Evolutionary conservation across 495 filamentous ascomycete species (phyloP).

Genomic region (Evernia prunastri): DNA sequence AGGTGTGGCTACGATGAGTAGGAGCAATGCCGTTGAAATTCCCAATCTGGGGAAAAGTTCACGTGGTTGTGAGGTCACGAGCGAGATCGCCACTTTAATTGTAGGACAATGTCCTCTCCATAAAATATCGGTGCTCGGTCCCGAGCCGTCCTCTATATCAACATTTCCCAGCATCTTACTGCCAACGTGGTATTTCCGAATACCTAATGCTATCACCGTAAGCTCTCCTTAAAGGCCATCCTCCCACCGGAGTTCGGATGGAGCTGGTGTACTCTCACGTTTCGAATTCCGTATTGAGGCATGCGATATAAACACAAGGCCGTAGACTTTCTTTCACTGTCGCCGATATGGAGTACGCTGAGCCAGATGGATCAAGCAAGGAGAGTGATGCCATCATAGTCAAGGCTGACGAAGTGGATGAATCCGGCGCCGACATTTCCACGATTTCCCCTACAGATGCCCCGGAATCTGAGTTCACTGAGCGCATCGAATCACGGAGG

Average conservation of each 20-base stretch:
- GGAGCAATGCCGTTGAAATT: not conserved
- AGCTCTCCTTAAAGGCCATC: not conserved
- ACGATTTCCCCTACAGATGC: conserved; percentile 37
- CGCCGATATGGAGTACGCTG: conserved; percentile 11
- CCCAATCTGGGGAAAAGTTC: not conserved
- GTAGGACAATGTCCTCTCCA: not conserved
- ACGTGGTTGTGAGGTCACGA: too few relatives aligned
- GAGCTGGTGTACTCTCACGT: not conserved
- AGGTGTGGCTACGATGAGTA: not conserved
- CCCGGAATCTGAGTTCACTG: conserved; percentile 44
- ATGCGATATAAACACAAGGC: not conserved
- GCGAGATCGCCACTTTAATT: too few relatives aligned
- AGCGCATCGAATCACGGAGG: conserved; percentile 38
- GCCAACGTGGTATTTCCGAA: not conserved
- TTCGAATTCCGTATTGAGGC: not conserved
- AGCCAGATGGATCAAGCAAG: not conserved
- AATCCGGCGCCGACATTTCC: conserved; percentile 48
- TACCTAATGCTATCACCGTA: not conserved
- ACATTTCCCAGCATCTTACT: not conserved
- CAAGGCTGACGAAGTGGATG: conserved; percentile 50
- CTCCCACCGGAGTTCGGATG: not conserved
- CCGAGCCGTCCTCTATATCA: not conserved
- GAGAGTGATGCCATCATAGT: conserved; percentile 36
- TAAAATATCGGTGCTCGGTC: not conserved
- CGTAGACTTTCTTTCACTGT: not conserved